Evolutionary conservation across 2,329 filamentous ascomycete species (phyloP), one percentile per base, ranked within the genome.

Genomic region (Zymoseptoria pseudotritici): DNA sequence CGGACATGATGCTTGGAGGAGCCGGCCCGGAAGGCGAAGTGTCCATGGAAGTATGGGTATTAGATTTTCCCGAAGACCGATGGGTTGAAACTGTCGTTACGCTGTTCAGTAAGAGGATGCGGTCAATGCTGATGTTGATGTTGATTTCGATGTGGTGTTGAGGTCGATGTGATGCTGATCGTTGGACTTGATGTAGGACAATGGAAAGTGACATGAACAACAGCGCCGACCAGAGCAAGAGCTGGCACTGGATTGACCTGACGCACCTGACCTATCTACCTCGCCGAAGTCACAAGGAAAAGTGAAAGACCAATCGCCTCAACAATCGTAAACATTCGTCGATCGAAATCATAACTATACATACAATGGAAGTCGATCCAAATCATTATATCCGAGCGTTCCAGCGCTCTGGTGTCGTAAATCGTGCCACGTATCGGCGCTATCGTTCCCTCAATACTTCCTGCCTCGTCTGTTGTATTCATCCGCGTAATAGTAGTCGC

Each of bases 401-500:
- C 19, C 50, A 52, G 19, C 50, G 50, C 22, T 53, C 19, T 8
- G 9, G 21, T 53, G 10, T 53, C 51, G 21, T 53, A 9, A 53
- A 29, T 53, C 51, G 13, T 53, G 8, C 9, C 19, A 6, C 8
- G 8, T n/a, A 24, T 24, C n/a, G 22, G 13, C n/a, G 21, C 50
- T 10, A 4, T 10, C 50, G 19, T 3, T 7, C n/a, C 21, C 53
- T 65, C 57, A 63, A 46, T 61, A 61, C 31, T 65, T 65, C 59
- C 65, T 61, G 50, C 62, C 63, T 54, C 67, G 49, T 53, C 66
- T 50, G 50, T 59, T 55, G 36, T 42, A 42, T 10, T 65, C 64
- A 22, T 66, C 61, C 11, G 61, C 54, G 26, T 66, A 63, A 50
- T 64, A 62, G 22, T 65, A 63, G 21, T 62, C 57, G 17, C 50